Evolutionary conservation across 495 filamentous ascomycete species (phyloP), one percentile per base, ranked within the genome.

Genomic region (Pseudoneurospora amorphoporcata): DNA sequence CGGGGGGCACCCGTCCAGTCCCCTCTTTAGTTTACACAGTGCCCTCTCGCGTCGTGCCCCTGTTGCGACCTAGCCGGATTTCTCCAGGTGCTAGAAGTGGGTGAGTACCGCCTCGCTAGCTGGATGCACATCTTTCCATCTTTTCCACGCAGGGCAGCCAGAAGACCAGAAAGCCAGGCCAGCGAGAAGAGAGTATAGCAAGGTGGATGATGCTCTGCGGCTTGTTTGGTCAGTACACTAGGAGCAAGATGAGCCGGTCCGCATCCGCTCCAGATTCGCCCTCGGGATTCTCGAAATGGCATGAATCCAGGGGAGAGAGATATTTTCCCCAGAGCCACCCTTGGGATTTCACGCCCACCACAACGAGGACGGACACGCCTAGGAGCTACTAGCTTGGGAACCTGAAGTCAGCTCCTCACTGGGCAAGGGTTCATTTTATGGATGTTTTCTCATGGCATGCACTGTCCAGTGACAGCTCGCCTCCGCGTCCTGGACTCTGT

Each of bases 381-480:
- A 65, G 47, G 47, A 61, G 53, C 53, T 61, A 65, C 53, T 61
- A 65, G 29, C 29, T 37, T 35, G 53, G 53, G 29, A 35, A 65
- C 53, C 53, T 35, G 14, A 29, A 65, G 53, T 65, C 29, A 65
- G 53, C 53, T 71, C 61, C 72, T 53, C 68, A 38, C 72, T 73
- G 70, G 41, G 38, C 72, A 65, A 35, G 53, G 53, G 53, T 42
- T 72, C 32, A 81, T 81, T 75, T 81, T 79, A 80, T 77, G 77
- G 75, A 74, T 72, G 71, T 68, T 76, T 65, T 65, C 53, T 65
- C 53, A 35, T 65, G 53, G 8, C 29, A 65, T 35, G 29, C 53
- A 65, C 61, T 72, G 76, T 78, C 80, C 80, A 81, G 75, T 81
- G 76, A 79, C 77, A 77, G 76, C 72, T 70, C 73, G 73, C 71